Percentiles rank a stretch among this genome's conserved stretches.
Conservation (phyloP, 257 asterid species). For the Plantago ovata region DNA sequence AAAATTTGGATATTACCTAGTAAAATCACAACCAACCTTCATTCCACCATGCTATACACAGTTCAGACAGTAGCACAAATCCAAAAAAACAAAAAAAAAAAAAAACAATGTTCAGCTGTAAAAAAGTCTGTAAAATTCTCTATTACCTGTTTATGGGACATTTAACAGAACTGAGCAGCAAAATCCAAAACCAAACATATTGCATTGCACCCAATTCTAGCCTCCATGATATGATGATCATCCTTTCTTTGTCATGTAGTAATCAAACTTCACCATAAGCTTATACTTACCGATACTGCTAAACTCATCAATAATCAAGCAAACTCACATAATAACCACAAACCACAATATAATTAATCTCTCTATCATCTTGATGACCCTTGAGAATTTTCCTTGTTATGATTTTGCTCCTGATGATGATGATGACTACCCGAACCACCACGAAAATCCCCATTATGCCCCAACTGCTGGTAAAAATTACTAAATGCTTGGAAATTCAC, state of each 20-base stretch:
- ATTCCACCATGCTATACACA: conserved; percentile 28
- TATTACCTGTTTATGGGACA: conserved; percentile 30
- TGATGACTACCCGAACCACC: conserved; percentile 22
- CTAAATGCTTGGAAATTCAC: conserved; percentile 30
- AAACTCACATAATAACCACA: conserved; percentile 3
- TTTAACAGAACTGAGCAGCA: too few species aligned
- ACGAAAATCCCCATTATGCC: conserved; percentile 7
- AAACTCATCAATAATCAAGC: too few species aligned
- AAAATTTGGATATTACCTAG: conserved; percentile 30
- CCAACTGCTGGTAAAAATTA: conserved; percentile 37
- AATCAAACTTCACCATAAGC: too few species aligned
- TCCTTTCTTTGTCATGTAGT: too few species aligned
- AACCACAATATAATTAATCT: conserved; percentile 19
- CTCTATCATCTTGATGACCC: conserved; percentile 20
- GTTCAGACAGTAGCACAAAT: conserved; percentile 37
- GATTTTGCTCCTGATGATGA: conserved; percentile 26
- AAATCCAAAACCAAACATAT: too few species aligned
- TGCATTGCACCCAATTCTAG: too few species aligned
- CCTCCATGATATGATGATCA: too few species aligned
- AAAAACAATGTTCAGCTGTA: background rate
- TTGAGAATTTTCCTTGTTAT: conserved; percentile 28
- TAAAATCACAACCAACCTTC: conserved; percentile 37
- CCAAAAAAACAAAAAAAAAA: background rate
- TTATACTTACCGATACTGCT: too few species aligned
- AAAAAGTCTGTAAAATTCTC: background rate